Conservation (phyloP, 129 eudicot species). For the Escallonia rubra region DNA sequence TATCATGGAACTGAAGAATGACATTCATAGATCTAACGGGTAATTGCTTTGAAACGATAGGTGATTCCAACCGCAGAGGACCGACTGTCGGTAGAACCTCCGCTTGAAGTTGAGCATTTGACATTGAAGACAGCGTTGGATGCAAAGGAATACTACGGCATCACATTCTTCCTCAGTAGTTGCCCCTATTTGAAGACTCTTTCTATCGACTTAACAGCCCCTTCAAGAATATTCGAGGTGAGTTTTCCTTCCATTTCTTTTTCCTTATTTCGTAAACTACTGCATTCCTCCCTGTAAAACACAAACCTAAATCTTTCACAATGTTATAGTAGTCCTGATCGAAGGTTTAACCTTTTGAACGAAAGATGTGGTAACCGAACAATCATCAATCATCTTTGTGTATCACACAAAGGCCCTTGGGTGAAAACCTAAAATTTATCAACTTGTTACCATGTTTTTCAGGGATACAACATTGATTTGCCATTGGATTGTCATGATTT, state of each 20-base stretch:
- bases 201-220: background rate
- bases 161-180: slow-evolving; percentile 17
- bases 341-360: too few relatives aligned
- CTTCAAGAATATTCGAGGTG: background rate
- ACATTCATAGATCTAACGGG: background rate
- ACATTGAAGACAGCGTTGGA: slow-evolving; percentile 4
- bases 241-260: background rate
- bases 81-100: background rate
- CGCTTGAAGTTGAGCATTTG: slow-evolving; percentile 5
- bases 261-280: background rate
- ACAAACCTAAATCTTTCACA: background rate
- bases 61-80: slow-evolving; percentile 2
- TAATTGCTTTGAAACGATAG: background rate
- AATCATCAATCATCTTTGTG: too few relatives aligned
- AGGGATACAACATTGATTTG: background rate
- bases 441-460: background rate
- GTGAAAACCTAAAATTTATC: background rate
- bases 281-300: background rate
- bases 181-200: slow-evolving; percentile 17
- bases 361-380: too few relatives aligned
- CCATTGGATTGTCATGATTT: background rate
- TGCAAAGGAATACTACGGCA: slow-evolving; percentile 5
- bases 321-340: too few relatives aligned
- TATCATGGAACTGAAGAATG: background rate
- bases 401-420: too few relatives aligned